Percentiles rank a stretch among this genome's conserved stretches.
phyloP scores from a whole-genome alignment of 2,329 filamentous ascomycete species.

The Neonectria faginata region DNA sequence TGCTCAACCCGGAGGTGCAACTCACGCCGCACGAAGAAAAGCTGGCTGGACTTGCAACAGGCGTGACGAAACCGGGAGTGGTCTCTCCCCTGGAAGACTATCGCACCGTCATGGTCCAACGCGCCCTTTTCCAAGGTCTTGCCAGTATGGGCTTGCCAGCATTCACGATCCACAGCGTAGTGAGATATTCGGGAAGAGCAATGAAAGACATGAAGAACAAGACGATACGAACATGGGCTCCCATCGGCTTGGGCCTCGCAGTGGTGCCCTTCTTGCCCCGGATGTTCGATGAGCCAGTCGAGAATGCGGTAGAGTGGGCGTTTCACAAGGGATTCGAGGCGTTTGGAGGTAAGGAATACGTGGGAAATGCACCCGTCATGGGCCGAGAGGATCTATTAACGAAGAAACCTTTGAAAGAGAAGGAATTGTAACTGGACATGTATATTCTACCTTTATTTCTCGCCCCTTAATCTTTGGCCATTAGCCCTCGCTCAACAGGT shows the following conservation, averaged over 20 bases:
- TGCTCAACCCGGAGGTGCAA: constrained; percentile 74
- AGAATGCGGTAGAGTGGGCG: constrained; percentile 88
- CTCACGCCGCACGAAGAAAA: constrained; percentile 63
- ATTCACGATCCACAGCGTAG: constrained; percentile 93
- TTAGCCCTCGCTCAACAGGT: too few relatives aligned
- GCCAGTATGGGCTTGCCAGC: constrained; percentile 95
- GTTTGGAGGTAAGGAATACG: constrained; percentile 72
- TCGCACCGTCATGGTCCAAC: constrained; percentile 88
- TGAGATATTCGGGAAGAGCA: constrained; percentile 88
- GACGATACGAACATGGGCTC: constrained; percentile 83
- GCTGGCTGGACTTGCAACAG: constrained; percentile 57
- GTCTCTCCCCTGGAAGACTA: constrained; percentile 87
- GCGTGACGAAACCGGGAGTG: constrained; percentile 53
- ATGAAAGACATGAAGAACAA: constrained; percentile 85
- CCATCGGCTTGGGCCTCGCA: constrained; percentile 84
- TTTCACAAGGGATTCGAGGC: constrained; percentile 86
- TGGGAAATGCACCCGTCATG: constrained; percentile 65
- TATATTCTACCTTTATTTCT: not conserved
- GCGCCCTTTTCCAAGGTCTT: constrained; percentile 88
- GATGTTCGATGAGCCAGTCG: constrained; percentile 92
- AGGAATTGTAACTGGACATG: constrained; percentile 53
- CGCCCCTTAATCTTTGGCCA: too few relatives aligned
- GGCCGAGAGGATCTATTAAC: constrained; percentile 60
- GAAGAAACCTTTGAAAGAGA: constrained; percentile 57
- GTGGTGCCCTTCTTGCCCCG: constrained; percentile 86